Base-by-base conservation (phyloP, 495 filamentous ascomycete genomes). In the Staphylotrichum longicolle region DNA sequence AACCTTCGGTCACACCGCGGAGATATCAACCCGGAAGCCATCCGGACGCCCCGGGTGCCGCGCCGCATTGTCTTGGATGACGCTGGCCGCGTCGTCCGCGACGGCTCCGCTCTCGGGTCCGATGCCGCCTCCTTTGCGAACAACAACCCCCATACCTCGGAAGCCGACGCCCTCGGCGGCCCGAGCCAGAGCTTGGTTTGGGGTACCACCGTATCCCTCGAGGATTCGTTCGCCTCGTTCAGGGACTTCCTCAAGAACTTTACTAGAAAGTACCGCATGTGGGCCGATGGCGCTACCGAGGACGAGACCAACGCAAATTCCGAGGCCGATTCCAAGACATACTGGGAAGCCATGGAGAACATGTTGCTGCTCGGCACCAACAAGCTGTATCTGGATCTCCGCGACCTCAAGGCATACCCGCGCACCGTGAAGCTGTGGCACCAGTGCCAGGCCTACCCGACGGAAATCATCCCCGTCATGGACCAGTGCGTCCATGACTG, bases 401-500 rank as follows among this genome's bases (percentile, higher is more conserved):
- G 83, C 59, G 96, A 98, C 67, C 83, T 99, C 63, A 96, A 93
- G 72, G 82, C 91, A 32, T 99, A 96, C 75, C 95, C 95, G 3
- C 84, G 91, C 8, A 97, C 94, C 0, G 76, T 87, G 62, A 96
- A 97, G 74, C 79, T 99, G 55, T 99, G 92, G 90, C 91, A 96
- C 72, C 95, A 98, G 70, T 80, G 91, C 51, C 91, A 92, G 64
- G 86, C 87, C 30, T 98, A 97, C 68, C 94, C 94, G 0, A 90
- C 90, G 66, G 94, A 99, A 79, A 92, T 98, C 57, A 88, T 99
- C 60, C 93, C 93, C 2, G 79, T 99, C 50, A 96, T 99, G 90
- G 95, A 99, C 79, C 90, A 93, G 68, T 83, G 83, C 27, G 84
- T 98, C 54, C 95, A 96, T 71, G 93, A 99, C 75, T 81, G 88